A percentile compares a stretch with the other conserved stretches of the same genome.
phyloP scores from a whole-genome alignment of 2,329 filamentous ascomycete genomes.

The Hymenoscyphus fructigenus region DNA sequence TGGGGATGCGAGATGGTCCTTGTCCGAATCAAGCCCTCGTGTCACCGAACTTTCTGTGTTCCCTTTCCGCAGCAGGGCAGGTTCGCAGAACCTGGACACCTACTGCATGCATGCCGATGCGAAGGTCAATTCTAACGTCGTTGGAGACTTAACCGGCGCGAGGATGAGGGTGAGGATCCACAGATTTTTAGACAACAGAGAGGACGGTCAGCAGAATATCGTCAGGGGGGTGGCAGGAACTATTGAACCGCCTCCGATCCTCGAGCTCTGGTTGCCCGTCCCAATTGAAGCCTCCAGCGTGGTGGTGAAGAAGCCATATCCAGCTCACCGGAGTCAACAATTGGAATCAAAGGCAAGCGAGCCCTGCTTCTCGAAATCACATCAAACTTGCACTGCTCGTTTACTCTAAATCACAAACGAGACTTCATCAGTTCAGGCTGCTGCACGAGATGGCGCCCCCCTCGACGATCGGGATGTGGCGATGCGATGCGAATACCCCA shows the following conservation, averaged over 20 bases:
- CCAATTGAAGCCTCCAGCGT: not conserved
- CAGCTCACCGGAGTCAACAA: not conserved
- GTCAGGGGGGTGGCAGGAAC: not conserved
- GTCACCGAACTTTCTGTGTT: not conserved
- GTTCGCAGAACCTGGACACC: not conserved
- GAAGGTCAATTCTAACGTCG: conserved; percentile 13
- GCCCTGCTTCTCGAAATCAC: too few relatives aligned
- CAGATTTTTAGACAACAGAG: not conserved
- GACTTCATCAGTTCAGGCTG: not conserved
- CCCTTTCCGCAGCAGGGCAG: not conserved
- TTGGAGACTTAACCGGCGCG: conserved; percentile 9
- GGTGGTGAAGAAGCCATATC: conserved; percentile 1
- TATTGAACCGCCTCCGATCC: conserved; percentile 1
- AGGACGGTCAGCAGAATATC: not conserved
- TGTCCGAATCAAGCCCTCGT: conserved; percentile 2
- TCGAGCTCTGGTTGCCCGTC: not conserved
- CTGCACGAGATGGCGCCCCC: not conserved
- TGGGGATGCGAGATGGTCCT: not conserved
- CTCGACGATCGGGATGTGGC: not conserved
- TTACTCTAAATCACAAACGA: too few relatives aligned
- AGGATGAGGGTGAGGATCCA: not conserved
- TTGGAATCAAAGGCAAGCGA: not conserved
- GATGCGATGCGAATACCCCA: conserved; percentile 3
- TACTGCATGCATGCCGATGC: conserved; percentile 11
- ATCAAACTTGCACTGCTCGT: too few relatives aligned